Base-by-base conservation (phyloP, 768 basidiomycete species). In the Boletus coccyginus region DNA sequence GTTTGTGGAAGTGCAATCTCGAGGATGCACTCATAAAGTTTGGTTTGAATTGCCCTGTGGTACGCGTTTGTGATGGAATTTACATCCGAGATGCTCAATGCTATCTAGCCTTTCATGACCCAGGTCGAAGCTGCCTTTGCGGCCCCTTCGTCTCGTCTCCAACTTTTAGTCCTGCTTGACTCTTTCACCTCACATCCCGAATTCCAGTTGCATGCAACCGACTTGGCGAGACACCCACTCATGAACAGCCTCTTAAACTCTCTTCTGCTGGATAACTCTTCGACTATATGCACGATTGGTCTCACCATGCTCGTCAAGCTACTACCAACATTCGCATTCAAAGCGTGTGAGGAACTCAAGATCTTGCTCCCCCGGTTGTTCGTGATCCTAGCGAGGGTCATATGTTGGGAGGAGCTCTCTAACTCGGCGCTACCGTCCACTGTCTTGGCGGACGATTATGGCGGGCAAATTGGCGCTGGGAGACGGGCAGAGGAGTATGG, bases 1-100 rank as follows among this genome's bases (percentile, higher is more conserved):
- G 78, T 14, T 74, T 80, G 29, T 94, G 91, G 91, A 92, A 91
- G 70, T 70, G 74, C 31, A 94, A 90, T 66, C 74, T 94, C 57
- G 89, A 92, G 67, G 86, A 89, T 62, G 79, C 89, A 19, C 75
- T 93, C 41, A 75, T 90, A 40, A 79, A 75, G 50, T 87, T 83
- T 65, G 90, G 85, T 46, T 67, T 83, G 55, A 78, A 82, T 61
- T 70, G 77, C 53, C 88, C 89, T 24, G 71, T 84, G 74, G 91
- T 91, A 66, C 58, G 87, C 75, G 51, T 48, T 50, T 60, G 40
- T 53, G 32, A 53, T 45, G n/a, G 32, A 27, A 38, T 50, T 57
- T n/a, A 58, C 53, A 29, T 39, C 42, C 27, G 46, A 62, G 38
- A 40, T 42, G 43, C 50, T 60, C n/a, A 59, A 36, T 39, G 19